Base-by-base conservation (phyloP, 345 rosid genomes). In the Trapa bicornis region DNA sequence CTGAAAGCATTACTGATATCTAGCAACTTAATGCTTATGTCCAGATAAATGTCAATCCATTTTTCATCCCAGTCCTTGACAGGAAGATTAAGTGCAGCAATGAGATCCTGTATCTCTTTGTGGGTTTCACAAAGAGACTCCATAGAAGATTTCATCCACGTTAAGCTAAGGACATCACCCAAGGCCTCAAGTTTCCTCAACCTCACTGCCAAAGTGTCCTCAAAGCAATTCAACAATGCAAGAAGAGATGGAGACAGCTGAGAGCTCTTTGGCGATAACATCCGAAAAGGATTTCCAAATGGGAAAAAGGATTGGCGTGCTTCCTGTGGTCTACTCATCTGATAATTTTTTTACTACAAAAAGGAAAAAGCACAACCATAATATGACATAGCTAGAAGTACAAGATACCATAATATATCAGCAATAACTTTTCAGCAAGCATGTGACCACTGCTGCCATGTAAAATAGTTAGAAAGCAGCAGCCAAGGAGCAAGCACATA, bases 11-110 rank as follows among this genome's bases (percentile, higher is more conserved):
- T 85, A 70, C 92, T 85, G 36, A 92, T 81, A 71, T 92, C 98
- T 53, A 92, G 90, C 75, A 92, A 65, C 80, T 86, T 92, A 72
- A 86, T 89, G 22, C 96, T 92, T 58, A 92, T 78, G 77, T 92
- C 92, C 64, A 92, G 76, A 82, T 92, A 92, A 47, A 89, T 85
- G 71, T 88, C 94, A 54, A 92, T 84, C 98, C 98, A 92, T 62
- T 89, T 84, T 70, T 85, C 96, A 52, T 89, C 96, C 98, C 98
- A 92, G 68, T 85, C 86, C 5, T 48, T 13, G 2, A 65, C 67
- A n/a, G 67, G 67, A 43, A 65, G 67, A 33, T 65, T 53, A 6
- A 65, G 52, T 11, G 33, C 45, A 22, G 67, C 67, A 38, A 65
- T 65, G 33, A 65, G 67, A 17, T 2, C 43, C 50, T 42, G 42